Evolutionary conservation across 305 asterid species (phyloP), one percentile per base, ranked within the genome.

Genomic region (Fraxinus velutina): DNA sequence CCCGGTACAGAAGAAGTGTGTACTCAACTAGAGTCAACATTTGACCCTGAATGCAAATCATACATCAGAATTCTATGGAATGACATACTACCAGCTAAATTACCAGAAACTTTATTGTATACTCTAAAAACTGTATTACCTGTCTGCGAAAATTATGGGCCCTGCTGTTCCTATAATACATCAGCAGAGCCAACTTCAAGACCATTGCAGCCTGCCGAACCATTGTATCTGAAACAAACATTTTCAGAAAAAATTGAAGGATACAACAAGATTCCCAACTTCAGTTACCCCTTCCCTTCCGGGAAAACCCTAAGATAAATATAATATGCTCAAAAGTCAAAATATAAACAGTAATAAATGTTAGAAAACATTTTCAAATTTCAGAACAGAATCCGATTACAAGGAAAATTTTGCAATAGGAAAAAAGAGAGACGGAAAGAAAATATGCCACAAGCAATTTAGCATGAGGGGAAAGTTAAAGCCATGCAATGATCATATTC

Each of bases 1-100:
- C 95, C 84, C 98, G 97, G 89, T 93, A 91, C 27, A 96, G 87
- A 84, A 96, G 90, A 87, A 96, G 85, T 1, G 92, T 83, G 87
- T 96, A 94, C 88, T 96, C 99, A 47, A 96, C 93, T 81, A 94
- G 90, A 82, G 99, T 96, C 87, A 96, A 88, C 93, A 96, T 90
- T 87, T 93, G 99, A 73, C 97, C 97, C 98, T 96, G 92, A 84
- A 89, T 76, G 71, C 82, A 42, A 81, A 50, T 76, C 39, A 81
- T 57, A 83, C 52, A 78, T 85, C 81, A 86, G 83, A 84, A 50
- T 52, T 73, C 34, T 52, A 66, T 71, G 60, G 76, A 80, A 79
- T 22, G 34, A 27, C 78, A 76, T 21, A 21, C 30, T 36, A 27
- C 71, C 22, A 34, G 0, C 36, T 68, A 36, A 68, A 68, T 33